These are phyloP conservation scores for Eucalyptus albens DNA, from an alignment of 345 rosid genomes.

Conservation along the genomic window DNA sequence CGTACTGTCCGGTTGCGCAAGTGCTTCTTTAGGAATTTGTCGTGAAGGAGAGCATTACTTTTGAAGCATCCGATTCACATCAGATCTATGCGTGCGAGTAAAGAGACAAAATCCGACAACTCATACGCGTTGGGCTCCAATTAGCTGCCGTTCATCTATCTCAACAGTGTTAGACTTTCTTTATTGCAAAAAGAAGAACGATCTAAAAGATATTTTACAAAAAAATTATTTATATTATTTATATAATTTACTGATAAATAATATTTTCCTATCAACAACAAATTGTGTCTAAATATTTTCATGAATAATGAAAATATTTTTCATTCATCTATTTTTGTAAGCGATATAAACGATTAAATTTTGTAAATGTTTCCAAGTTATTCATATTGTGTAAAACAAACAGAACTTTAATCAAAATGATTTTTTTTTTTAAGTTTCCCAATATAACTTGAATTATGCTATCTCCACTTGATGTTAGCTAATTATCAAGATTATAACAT, in stretches of 20 bases:
- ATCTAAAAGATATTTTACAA: background rate
- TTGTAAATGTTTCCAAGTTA: background rate
- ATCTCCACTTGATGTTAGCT: background rate
- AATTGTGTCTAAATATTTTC: too few species aligned
- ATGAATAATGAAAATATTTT: too few species aligned
- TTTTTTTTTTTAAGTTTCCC: background rate
- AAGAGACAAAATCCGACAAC: too few species aligned
- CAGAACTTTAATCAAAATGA: too few species aligned
- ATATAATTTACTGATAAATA: background rate
- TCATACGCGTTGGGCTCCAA: too few species aligned
- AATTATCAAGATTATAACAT: background rate
- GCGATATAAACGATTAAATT: too few species aligned
- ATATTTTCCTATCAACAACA: background rate
- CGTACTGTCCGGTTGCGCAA: background rate
- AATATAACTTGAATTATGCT: background rate
- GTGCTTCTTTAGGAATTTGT: background rate
- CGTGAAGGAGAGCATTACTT: background rate
- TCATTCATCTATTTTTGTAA: fast-evolving
- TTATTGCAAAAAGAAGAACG: background rate
- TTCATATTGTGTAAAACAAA: too few species aligned
- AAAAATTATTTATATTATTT: too few species aligned
- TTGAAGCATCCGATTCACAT: background rate
- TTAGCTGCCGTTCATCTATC: background rate
- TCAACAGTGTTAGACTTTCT: background rate
- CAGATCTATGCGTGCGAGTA: background rate